Base-by-base conservation (phyloP, 1,284 basidiomycete genomes). In the Ustilago nuda region DNA sequence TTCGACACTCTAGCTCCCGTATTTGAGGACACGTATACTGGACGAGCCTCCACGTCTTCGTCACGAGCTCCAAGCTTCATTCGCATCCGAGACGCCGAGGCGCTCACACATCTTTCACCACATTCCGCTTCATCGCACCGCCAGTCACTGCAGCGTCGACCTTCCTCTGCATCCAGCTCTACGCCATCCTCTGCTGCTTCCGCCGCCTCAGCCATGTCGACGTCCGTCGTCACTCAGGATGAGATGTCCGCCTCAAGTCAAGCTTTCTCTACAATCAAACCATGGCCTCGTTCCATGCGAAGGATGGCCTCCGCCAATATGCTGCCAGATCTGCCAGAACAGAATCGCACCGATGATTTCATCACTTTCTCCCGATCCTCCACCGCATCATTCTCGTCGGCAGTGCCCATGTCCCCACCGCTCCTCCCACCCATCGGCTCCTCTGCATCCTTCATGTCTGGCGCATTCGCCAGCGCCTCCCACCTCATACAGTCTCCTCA, bases 301-400 rank as follows among this genome's bases (percentile, higher is more conserved):
- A 62, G 54, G 27, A 63, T 56, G 32, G 56, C 60, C 0, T 75
- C 72, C 1, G 48, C 54, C 3, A 61, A 60, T 54, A 46, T 54
- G 5, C 52, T 75, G 2, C 72, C 67, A 17, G 59, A 75, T n/a
- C 67, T 75, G 5, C 72, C 66, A 7, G 72, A 70, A 23, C 66
- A 61, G 43, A 61, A 56, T 13, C 66, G 61, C 6, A 27, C 64
- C 27, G 72, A 66, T 27, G 52, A 66, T 17, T 11, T 55, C 41
- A 13, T 35, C 52, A 17, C 56, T n/a, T 30, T 58, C 27, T 45
- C 54, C 17, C 64, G 60, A 23, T 57, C 70, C 5, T 60, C 64
- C 41, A 66, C 64, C n/a, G 61, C 58, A 4, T 72, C 65, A 35
- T 66, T 56, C 0, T 59, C 56, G 8, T 30, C 60, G 27, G 11